These are phyloP conservation scores for Mucor plumbeus DNA, from an alignment of 371 early-diverging fungal species.

Conservation along the genomic window DNA sequence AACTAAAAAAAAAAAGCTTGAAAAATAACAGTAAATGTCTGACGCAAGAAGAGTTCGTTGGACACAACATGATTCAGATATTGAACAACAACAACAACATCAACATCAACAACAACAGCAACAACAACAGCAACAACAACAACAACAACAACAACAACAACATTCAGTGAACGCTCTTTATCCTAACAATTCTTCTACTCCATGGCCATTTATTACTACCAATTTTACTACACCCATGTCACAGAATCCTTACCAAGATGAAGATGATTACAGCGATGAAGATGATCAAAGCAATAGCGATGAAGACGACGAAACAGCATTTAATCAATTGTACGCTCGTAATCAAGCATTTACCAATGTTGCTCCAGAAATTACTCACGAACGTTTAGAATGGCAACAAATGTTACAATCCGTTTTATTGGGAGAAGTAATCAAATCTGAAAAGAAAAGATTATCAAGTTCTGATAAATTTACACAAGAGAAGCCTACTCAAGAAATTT, in stretches of 20 bases:
- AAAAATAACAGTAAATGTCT: conserved; percentile 22
- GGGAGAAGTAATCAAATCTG: conserved; percentile 87
- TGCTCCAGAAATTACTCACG: conserved; percentile 64
- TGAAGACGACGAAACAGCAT: conserved; percentile 40
- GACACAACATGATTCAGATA: conserved; percentile 30
- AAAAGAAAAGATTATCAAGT: conserved; percentile 74
- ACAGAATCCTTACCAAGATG: conserved; percentile 28
- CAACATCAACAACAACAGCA: neutral
- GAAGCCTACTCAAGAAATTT: conserved; percentile 70
- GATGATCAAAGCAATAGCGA: conserved; percentile 37
- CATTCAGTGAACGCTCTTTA: neutral
- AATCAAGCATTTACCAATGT: conserved; percentile 40
- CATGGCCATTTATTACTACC: conserved; percentile 28
- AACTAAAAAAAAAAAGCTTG: too few relatives aligned
- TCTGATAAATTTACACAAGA: conserved; percentile 57
- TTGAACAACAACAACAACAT: conserved; percentile 14
- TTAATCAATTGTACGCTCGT: conserved; percentile 42
- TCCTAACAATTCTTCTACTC: conserved; percentile 7
- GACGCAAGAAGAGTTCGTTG: conserved; percentile 39
- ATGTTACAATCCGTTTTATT: conserved; percentile 86
- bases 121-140: neutral
- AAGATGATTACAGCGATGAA: conserved; percentile 36
- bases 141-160: neutral
- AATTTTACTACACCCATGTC: conserved; percentile 19
- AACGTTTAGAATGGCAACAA: conserved; percentile 83